Evolutionary conservation across 208 protist genomes (phyloP).

Genomic region (Porcisia deanei): DNA sequence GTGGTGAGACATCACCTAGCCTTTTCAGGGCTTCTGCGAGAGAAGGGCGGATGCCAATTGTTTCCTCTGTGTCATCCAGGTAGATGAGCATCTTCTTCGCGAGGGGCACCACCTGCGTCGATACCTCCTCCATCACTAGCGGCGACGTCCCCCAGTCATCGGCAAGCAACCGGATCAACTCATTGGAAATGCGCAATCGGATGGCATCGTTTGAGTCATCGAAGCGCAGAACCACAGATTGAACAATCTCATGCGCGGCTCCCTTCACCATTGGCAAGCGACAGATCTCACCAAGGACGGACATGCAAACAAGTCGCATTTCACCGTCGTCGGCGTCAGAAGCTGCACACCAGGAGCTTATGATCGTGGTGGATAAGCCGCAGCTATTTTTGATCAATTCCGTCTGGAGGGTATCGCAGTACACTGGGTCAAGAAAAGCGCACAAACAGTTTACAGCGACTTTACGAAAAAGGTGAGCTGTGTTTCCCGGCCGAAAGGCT

Average conservation of each 20-base stretch:
- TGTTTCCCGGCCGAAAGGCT: conserved; percentile 62
- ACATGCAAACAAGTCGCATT: conserved; percentile 85
- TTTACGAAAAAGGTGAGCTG: conserved; percentile 85
- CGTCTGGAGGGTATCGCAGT: conserved; percentile 28
- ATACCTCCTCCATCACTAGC: conserved; percentile 55
- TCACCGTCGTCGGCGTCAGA: conserved; percentile 87
- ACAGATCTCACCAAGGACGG: conserved; percentile 48
- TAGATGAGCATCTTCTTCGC: conserved; percentile 83
- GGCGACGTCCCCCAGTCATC: conserved; percentile 16
- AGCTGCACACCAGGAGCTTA: conserved; percentile 68
- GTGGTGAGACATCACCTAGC: conserved; percentile 53
- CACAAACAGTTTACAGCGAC: conserved; percentile 81
- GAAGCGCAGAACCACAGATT: conserved; percentile 75
- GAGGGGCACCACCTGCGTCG: conserved; percentile 63
- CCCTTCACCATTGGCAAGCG: conserved; percentile 54
- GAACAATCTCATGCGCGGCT: conserved; percentile 66
- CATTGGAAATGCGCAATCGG: conserved; percentile 44
- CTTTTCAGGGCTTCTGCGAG: conserved; percentile 49
- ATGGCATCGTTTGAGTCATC: conserved; percentile 82
- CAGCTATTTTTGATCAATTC: conserved; percentile 36
- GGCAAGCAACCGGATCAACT: conserved; percentile 40
- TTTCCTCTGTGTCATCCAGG: conserved; percentile 82
- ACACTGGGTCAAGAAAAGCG: conserved; percentile 42
- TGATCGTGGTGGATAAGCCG: conserved; percentile 45
- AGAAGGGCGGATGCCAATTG: conserved; percentile 48